Conservation (phyloP, 768 basidiomycete species). For the Tephrocybe sp. region DNA sequence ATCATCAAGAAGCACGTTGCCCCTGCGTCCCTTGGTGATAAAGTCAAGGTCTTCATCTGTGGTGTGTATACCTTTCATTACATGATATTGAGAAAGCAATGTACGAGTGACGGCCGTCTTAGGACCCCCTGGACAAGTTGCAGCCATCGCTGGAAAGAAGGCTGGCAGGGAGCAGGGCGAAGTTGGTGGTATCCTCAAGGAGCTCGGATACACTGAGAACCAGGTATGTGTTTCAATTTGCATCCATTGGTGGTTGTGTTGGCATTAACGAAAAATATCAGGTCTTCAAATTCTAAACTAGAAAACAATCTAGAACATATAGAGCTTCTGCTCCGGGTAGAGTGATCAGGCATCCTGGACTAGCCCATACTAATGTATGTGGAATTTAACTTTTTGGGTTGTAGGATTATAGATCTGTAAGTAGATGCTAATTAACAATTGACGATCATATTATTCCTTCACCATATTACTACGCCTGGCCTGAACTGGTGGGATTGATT, state of each 20-base stretch:
- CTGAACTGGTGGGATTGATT: too few species aligned
- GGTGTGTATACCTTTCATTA: constrained; percentile 46
- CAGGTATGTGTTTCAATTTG: too few species aligned
- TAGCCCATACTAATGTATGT: too few species aligned
- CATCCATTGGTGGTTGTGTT: too few species aligned
- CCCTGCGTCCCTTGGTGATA: constrained; percentile 62
- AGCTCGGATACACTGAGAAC: constrained; percentile 81
- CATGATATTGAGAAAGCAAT: neutral
- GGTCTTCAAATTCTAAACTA: constrained; percentile 43
- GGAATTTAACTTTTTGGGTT: too few species aligned
- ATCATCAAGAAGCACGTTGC: constrained; percentile 75
- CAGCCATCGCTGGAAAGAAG: constrained; percentile 87
- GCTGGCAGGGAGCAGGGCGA: constrained; percentile 85
- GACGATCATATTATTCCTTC: too few species aligned
- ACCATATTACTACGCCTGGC: too few species aligned
- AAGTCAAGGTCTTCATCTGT: constrained; percentile 88
- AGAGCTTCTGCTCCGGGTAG: too few species aligned
- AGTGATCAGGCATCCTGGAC: neutral
- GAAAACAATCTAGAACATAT: too few species aligned
- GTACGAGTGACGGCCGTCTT: constrained; percentile 3
- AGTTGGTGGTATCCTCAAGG: constrained; percentile 80
- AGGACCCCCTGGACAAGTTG: constrained; percentile 90
- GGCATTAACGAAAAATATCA: too few species aligned
- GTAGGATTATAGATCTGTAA: too few species aligned
- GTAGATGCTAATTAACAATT: too few species aligned